Base-by-base conservation (phyloP, 257 asterid species). In the Mentha longifolia region DNA sequence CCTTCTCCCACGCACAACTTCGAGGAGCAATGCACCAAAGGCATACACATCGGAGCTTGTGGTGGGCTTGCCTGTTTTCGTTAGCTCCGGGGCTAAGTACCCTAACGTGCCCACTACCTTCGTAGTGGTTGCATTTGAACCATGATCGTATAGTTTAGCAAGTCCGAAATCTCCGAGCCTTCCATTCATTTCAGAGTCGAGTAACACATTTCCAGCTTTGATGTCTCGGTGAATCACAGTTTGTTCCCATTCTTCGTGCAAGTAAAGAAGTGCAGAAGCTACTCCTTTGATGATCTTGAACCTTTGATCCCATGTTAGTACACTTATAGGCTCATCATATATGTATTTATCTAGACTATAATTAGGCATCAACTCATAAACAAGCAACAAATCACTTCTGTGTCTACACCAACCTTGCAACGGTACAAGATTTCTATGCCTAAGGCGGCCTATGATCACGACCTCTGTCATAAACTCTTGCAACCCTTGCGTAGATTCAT, bases 221-320 rank as follows among this genome's bases (percentile, higher is more conserved):
- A 91, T 76, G 61, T 91, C 97, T 30, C 97, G 63, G 33, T 91
- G 97, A 6, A 91, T 84, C 79, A 91, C 97, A 0, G 88, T 71
- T 67, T 88, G 92, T 65, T 88, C 97, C 90, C 92, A 88, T 45
- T 76, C 97, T 72, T 91, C 89, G 11, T 91, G 97, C 8, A 91
- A 68, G 55, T 88, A 91, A 19, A 81, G 71, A 12, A 91, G 74
- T 0, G 86, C 96, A 0, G 84, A 82, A 17, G 96, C 97, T 11
- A 88, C 86, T 1, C 86, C 95, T 77, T 76, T 84, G 71, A 87
- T 70, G 65, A 91, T 85, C 77, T 84, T 85, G 79, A 84, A 74
- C 77, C 97, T 84, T 61, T 85, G 89, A 3, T 77, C 87, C 97
- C 97, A 91, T 5, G 86, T 70, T 47, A 90, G 74, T 2, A 84